Evolutionary conservation across 176 grass and related monocot genomes (phyloP).

Genomic region (Oryza coarctata): DNA sequence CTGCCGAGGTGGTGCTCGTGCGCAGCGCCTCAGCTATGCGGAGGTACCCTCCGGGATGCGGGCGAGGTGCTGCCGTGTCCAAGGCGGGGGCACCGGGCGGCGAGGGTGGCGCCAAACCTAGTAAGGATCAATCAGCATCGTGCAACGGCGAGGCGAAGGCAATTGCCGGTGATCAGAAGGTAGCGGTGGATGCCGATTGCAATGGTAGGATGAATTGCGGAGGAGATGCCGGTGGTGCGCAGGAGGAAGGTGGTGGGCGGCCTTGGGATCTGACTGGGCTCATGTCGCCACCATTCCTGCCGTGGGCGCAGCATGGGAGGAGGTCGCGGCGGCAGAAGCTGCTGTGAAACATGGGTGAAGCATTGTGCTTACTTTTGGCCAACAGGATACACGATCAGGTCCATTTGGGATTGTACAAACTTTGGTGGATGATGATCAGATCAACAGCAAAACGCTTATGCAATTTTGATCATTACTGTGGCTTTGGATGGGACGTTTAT

Average conservation of each 20-base stretch:
- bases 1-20: neutral
- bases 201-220: neutral
- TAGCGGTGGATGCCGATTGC: neutral
- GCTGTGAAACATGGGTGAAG: slow-evolving; percentile 4
- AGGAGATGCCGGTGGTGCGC: neutral
- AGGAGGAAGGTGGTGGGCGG: neutral
- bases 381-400: neutral
- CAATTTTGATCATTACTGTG: neutral
- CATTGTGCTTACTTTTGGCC: slow-evolving; percentile 1
- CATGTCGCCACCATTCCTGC: neutral
- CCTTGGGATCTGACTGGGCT: neutral
- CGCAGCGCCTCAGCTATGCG: slow-evolving; percentile 32
- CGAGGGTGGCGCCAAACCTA: neutral
- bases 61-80: neutral
- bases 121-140: neutral
- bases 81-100: neutral
- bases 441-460: neutral
- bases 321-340: slow-evolving; percentile 25
- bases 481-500: neutral
- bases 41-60: slow-evolving; percentile 48
- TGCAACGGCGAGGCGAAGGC: neutral
- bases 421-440: slow-evolving; percentile 16
- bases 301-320: slow-evolving; percentile 26
- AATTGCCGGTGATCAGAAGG: neutral
- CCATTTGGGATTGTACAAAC: neutral